These are phyloP conservation scores for Trichoderma atroviride DNA, from an alignment of 2,329 filamentous ascomycete genomes.

Conservation along the genomic window DNA sequence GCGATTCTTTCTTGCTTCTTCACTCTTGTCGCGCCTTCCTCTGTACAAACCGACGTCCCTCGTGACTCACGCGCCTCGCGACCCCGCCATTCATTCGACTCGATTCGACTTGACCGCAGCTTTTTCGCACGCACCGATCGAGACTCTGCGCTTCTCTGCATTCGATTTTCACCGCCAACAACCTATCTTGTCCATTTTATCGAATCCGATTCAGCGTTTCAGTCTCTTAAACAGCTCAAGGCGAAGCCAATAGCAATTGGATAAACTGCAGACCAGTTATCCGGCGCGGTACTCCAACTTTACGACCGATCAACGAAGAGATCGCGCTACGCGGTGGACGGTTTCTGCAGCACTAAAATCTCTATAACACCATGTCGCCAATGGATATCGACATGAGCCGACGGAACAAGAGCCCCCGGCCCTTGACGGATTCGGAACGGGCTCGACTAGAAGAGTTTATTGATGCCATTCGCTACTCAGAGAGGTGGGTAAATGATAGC, in stretches of 20 bases:
- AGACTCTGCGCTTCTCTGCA: not conserved
- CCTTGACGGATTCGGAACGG: conserved; percentile 78
- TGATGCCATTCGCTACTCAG: conserved; percentile 93
- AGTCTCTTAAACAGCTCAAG: not conserved
- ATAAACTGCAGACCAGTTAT: not conserved
- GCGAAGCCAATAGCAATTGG: not conserved
- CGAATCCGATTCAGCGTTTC: not conserved
- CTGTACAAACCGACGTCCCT: not conserved
- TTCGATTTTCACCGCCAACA: conserved; percentile 1
- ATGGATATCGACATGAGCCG: conserved; percentile 75
- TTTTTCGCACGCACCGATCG: conserved; percentile 9
- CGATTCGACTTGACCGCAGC: not conserved
- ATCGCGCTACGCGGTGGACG: conserved; percentile 11
- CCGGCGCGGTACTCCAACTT: not conserved
- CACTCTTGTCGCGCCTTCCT: conserved; percentile 18
- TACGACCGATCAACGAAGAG: not conserved
- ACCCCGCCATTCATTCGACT: conserved; percentile 23
- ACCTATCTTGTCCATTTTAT: not conserved
- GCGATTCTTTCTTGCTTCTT: conserved; percentile 14
- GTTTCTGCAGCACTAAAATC: not conserved
- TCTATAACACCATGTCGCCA: conserved; percentile 1
- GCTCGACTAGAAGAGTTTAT: conserved; percentile 86
- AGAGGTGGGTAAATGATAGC: conserved; percentile 62
- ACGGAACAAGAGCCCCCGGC: conserved; percentile 83
- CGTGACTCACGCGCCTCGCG: conserved; percentile 26